Percentiles rank a stretch among this genome's conserved stretches.
Conservation (phyloP, 495 filamentous ascomycete genomes). For the Durotheca rogersii region DNA sequence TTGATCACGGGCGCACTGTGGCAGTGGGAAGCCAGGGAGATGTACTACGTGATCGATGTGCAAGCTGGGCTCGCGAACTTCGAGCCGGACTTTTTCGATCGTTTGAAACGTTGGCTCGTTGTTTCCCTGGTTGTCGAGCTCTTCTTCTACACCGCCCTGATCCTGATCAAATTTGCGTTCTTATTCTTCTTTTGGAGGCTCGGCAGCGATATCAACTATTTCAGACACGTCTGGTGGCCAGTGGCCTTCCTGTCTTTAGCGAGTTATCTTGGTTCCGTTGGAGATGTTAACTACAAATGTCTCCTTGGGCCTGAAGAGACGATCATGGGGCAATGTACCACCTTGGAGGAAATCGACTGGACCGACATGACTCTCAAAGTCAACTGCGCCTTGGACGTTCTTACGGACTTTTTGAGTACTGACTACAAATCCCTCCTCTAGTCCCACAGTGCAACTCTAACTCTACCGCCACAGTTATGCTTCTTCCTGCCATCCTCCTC, state of each 20-base stretch:
- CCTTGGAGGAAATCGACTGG: too few species aligned
- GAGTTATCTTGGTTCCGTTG: too few species aligned
- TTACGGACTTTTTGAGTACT: slow-evolving; percentile 34
- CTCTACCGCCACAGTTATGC: slow-evolving; percentile 25
- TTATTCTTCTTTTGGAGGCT: slow-evolving; percentile 37
- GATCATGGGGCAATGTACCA: too few species aligned
- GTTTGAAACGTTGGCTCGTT: too few species aligned
- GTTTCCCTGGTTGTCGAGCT: slow-evolving; percentile 18
- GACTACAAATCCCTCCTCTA: not conserved
- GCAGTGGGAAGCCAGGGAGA: slow-evolving; percentile 1
- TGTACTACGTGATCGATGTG: slow-evolving; percentile 3
- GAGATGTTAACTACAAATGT: too few species aligned
- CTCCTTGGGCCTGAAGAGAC: too few species aligned
- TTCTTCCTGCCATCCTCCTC: slow-evolving; percentile 31
- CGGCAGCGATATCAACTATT: slow-evolving; percentile 10
- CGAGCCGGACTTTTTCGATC: too few species aligned
- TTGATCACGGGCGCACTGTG: slow-evolving; percentile 6
- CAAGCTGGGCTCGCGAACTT: not conserved
- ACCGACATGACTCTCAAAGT: slow-evolving; percentile 21
- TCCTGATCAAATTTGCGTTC: slow-evolving; percentile 33
- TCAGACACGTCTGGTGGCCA: slow-evolving; percentile 23
- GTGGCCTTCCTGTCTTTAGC: slow-evolving; percentile 16
- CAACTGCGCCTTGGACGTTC: slow-evolving; percentile 33
- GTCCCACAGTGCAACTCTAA: not conserved
- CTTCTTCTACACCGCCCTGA: slow-evolving; percentile 31